Evolutionary conservation across 371 early-diverging fungal species (phyloP).

Genomic region (Capniomyces stellatus): DNA sequence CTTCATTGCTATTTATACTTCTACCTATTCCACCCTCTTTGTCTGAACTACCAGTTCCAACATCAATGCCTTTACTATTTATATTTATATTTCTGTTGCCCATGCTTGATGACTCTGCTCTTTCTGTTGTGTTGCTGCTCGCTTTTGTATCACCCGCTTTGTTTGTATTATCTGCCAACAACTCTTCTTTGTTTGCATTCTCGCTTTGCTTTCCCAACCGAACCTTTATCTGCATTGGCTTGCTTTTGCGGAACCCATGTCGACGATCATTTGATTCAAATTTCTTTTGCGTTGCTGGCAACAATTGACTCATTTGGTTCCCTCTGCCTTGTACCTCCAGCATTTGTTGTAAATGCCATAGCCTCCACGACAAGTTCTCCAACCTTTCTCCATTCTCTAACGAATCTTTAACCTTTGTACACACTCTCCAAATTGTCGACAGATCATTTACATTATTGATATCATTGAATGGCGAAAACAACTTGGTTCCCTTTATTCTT

Average conservation of each 20-base stretch:
- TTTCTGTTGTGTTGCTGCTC: too few species aligned
- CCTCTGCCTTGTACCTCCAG: conserved; percentile 31
- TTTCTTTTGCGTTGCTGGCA: conserved; percentile 22
- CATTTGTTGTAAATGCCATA: conserved; percentile 62
- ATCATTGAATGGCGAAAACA: conserved; percentile 44
- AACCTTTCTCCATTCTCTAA: conserved; percentile 66
- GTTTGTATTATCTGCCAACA: too few species aligned
- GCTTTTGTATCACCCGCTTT: too few species aligned
- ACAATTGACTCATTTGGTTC: conserved; percentile 21
- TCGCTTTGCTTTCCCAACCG: too few species aligned
- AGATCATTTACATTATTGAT: conserved; percentile 52
- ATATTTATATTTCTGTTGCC: too few species aligned
- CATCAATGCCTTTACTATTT: too few species aligned
- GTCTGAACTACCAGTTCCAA: too few species aligned
- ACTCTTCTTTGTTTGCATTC: too few species aligned
- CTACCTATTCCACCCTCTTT: too few species aligned
- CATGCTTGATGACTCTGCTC: too few species aligned
- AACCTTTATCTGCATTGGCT: conserved; percentile 27
- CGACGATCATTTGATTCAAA: conserved; percentile 14
- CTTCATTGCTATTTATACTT: too few species aligned
- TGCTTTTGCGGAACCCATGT: neutral
- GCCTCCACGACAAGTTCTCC: conserved; percentile 77
- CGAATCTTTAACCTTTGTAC: conserved; percentile 76
- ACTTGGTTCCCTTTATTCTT: conserved; percentile 47
- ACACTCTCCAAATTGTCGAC: conserved; percentile 62